Conservation (phyloP, 805 yeast species). For the Candida bentonensis region DNA sequence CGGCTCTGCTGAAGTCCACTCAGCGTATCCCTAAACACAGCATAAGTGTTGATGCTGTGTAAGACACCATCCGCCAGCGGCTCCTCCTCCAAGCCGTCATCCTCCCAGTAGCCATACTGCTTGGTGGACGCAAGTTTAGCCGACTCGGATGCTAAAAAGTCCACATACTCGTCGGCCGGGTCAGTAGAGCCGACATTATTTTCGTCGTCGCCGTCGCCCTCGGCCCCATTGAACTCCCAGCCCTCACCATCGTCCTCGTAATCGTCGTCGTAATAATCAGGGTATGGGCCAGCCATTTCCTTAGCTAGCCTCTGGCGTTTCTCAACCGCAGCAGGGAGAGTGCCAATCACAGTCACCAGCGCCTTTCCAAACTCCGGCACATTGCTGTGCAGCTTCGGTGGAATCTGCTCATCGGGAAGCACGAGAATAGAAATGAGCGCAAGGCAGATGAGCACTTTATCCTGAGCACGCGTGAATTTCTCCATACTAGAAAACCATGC, state of each 20-base stretch:
- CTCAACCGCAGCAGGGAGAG: constrained; percentile 59
- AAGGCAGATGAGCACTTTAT: constrained; percentile 59
- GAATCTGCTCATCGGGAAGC: constrained; percentile 20
- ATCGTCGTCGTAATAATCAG: constrained; percentile 22
- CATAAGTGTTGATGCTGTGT: neutral
- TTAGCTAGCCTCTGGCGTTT: constrained; percentile 49
- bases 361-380: constrained; percentile 34
- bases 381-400: constrained; percentile 20
- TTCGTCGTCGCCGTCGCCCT: constrained; percentile 15
- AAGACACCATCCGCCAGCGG: neutral
- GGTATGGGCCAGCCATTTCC: constrained; percentile 28
- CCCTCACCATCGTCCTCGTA: constrained; percentile 25
- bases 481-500: constrained; percentile 52
- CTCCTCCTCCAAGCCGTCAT: constrained; percentile 1
- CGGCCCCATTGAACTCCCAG: constrained; percentile 19
- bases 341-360: constrained; percentile 38
- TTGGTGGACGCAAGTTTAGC: neutral
- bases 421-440: constrained; percentile 45
- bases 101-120: constrained; percentile 1
- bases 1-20: neutral
- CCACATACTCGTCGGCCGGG: constrained; percentile 16
- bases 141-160: neutral
- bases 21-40: neutral
- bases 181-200: constrained; percentile 21
- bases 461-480: constrained; percentile 55